Conservation (phyloP, 805 yeast genomes). For the Wickerhamomyces bisporus region DNA sequence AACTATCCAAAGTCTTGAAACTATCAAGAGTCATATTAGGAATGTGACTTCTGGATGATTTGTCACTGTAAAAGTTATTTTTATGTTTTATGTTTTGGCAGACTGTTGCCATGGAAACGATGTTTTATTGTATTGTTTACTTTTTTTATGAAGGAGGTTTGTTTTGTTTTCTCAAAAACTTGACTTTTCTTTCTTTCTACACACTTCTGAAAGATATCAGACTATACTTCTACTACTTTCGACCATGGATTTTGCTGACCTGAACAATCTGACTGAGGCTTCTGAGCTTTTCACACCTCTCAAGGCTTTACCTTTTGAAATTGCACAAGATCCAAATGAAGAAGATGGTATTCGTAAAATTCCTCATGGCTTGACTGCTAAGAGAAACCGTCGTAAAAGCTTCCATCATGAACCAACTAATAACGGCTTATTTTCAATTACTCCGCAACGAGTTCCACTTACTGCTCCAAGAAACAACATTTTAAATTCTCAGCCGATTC, state of each 20-base stretch:
- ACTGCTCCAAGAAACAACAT: slow-evolving; percentile 28
- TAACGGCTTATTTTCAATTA: slow-evolving; percentile 4
- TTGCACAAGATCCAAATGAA: slow-evolving; percentile 14
- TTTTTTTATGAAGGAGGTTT: slow-evolving; percentile 8
- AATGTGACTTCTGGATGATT: too few species aligned
- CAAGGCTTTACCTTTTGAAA: slow-evolving; percentile 13
- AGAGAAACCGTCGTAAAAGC: slow-evolving; percentile 25
- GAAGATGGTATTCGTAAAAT: slow-evolving; percentile 25
- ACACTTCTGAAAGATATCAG: too few species aligned
- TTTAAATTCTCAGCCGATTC: slow-evolving; percentile 21
- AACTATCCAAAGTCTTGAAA: too few species aligned
- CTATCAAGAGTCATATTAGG: too few species aligned
- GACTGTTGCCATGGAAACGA: slow-evolving; percentile 4
- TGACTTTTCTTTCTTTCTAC: too few species aligned
- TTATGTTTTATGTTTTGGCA: too few species aligned
- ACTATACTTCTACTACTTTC: background rate
- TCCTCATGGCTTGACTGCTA: slow-evolving; percentile 41
- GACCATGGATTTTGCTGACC: slow-evolving; percentile 10
- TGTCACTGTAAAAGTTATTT: too few species aligned
- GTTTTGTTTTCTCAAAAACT: slow-evolving; percentile 1
- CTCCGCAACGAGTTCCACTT: slow-evolving; percentile 23
- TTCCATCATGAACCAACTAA: slow-evolving; percentile 8
- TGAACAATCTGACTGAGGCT: slow-evolving; percentile 5
- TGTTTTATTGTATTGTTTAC: slow-evolving; percentile 1
- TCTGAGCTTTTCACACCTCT: slow-evolving; percentile 21